These are phyloP conservation scores for Citrus reticulata DNA, from an alignment of 345 rosid genomes.

Conservation along the genomic window DNA sequence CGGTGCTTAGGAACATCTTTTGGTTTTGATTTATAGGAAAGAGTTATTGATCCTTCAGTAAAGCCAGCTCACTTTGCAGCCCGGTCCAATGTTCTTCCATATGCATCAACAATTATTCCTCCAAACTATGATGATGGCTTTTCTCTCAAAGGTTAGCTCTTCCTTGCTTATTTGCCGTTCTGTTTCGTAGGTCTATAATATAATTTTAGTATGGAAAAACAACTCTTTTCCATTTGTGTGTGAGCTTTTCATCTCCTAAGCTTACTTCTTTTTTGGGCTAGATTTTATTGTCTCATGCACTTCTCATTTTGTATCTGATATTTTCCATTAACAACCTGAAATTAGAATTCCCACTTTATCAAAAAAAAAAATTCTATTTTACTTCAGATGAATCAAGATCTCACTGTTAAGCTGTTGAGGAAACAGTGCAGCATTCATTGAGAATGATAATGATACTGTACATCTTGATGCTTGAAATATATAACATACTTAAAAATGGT, in stretches of 20 bases:
- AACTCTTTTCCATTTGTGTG: not conserved
- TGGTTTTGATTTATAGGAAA: slow-evolving; percentile 46
- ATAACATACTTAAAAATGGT: not conserved
- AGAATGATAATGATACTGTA: not conserved
- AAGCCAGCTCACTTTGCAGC: slow-evolving; percentile 35
- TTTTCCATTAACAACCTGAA: not conserved
- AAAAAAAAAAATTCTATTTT: not conserved
- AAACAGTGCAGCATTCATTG: not conserved
- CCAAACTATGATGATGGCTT: slow-evolving; percentile 45
- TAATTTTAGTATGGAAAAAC: not conserved
- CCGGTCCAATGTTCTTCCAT: slow-evolving; percentile 35
- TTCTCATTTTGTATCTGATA: not conserved
- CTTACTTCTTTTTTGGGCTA: not conserved
- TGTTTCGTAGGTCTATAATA: not conserved
- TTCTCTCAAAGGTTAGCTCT: slow-evolving; percentile 35
- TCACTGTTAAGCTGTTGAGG: not conserved
- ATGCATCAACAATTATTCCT: slow-evolving; percentile 35
- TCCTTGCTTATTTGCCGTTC: not conserved
- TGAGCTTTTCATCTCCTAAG: not conserved
- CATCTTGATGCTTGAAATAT: not conserved
- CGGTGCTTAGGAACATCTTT: slow-evolving; percentile 19
- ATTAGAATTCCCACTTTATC: not conserved
- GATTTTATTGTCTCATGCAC: not conserved
- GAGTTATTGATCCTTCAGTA: slow-evolving; percentile 39
- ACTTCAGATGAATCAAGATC: not conserved